Evolutionary conservation across 108 stramenopile species (phyloP).

Genomic region (Seminavis robusta): DNA sequence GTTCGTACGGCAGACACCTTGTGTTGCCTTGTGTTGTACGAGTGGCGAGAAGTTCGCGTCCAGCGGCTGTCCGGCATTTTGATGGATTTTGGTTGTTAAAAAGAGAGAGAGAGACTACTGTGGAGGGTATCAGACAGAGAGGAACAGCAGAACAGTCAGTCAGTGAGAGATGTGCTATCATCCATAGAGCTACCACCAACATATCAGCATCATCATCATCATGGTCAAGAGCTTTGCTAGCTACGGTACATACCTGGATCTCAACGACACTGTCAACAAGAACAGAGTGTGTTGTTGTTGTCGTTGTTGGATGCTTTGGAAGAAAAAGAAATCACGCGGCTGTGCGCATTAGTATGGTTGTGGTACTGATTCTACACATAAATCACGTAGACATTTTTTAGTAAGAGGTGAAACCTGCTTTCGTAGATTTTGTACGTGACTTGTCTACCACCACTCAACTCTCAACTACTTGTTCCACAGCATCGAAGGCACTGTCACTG

Average conservation of each 20-base stretch:
- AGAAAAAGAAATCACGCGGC: background rate
- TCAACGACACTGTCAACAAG: background rate
- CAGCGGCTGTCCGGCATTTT: slow-evolving; percentile 90
- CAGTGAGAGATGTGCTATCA: background rate
- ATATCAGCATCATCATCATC: background rate
- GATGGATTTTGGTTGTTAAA: slow-evolving; percentile 8
- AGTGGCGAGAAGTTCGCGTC: slow-evolving; percentile 86
- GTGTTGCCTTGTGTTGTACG: slow-evolving; percentile 92
- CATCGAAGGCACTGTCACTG: too few species aligned
- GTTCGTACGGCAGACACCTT: slow-evolving; percentile 75
- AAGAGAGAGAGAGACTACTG: background rate
- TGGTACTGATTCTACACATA: too few species aligned
- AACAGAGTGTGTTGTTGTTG: background rate
- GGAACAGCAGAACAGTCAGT: background rate
- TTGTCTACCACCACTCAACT: slow-evolving; percentile 4
- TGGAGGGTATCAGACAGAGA: background rate
- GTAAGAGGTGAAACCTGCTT: too few species aligned
- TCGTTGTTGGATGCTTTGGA: background rate
- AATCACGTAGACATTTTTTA: too few species aligned
- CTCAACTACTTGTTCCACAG: too few species aligned
- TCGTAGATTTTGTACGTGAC: background rate
- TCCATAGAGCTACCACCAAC: background rate
- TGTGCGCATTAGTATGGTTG: too few species aligned
- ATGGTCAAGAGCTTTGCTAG: background rate
- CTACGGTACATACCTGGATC: too few species aligned